phyloP scores from a whole-genome alignment of 345 rosid genomes.

The Turnera subulata region DNA sequence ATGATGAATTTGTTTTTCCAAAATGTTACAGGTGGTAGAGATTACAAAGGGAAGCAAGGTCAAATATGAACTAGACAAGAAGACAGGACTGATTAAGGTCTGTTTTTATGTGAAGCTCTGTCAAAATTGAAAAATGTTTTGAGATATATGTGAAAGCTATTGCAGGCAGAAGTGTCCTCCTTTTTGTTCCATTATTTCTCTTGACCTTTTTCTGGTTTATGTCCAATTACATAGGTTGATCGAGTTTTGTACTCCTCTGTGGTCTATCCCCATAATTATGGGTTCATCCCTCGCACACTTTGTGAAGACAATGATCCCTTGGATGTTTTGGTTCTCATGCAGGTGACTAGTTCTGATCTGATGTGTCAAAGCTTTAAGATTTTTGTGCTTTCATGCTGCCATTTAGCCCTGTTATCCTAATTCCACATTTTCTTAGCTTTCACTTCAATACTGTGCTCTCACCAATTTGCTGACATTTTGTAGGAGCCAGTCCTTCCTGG shows the following conservation, averaged over 20 bases:
- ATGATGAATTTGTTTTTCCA: background rate
- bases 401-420: background rate
- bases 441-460: conserved; percentile 3
- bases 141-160: background rate
- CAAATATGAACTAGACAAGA: conserved; percentile 96
- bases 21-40: conserved; percentile 71
- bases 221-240: conserved; percentile 55
- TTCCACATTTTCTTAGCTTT: background rate
- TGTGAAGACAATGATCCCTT: conserved; percentile 98
- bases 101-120: background rate
- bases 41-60: conserved; percentile 96
- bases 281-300: conserved; percentile 84
- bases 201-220: conserved; percentile 5
- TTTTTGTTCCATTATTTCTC: conserved; percentile 1
- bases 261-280: conserved; percentile 99
- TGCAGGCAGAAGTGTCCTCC: background rate
- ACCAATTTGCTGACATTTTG: conserved; percentile 1
- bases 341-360: conserved; percentile 39
- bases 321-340: conserved; percentile 93
- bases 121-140: background rate
- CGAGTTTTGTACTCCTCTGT: conserved; percentile 84
- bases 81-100: conserved; percentile 92
- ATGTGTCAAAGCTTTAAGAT: conserved; percentile 1
- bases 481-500: conserved; percentile 99
- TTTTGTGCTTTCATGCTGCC: background rate